A percentile compares a stretch with the other conserved stretches of the same genome.
Conservation (phyloP, 2,329 filamentous ascomycete species). For the Exophiala oligosperma region DNA sequence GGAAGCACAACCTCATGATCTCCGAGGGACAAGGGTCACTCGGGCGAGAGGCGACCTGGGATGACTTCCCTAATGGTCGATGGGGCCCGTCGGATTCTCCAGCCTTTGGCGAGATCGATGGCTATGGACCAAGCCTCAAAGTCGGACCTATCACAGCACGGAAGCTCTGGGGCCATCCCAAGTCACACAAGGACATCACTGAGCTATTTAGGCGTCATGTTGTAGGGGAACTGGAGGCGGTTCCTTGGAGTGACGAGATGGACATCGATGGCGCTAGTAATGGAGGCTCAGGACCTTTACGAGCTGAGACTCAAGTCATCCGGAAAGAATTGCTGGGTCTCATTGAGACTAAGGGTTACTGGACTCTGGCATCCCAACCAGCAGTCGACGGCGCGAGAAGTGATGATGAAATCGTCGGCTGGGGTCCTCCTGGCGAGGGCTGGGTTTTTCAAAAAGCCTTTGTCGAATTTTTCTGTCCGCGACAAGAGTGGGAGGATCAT, state of each 20-base stretch:
- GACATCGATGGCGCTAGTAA: constrained; percentile 30
- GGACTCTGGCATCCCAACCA: constrained; percentile 94
- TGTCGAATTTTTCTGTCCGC: constrained; percentile 89
- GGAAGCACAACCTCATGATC: constrained; percentile 85
- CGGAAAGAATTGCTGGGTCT: constrained; percentile 71
- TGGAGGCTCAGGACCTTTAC: constrained; percentile 50
- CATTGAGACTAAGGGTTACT: constrained; percentile 80
- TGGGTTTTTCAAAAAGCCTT: constrained; percentile 99
- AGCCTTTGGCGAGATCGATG: constrained; percentile 94
- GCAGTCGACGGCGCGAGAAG: constrained; percentile 84
- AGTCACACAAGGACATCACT: constrained; percentile 69
- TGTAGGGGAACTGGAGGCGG: constrained; percentile 72
- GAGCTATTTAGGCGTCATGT: constrained; percentile 79
- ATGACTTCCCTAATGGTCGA: constrained; percentile 94
- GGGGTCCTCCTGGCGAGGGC: constrained; percentile 81
- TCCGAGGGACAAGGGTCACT: constrained; percentile 89
- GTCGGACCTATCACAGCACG: constrained; percentile 83
- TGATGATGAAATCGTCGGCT: constrained; percentile 78
- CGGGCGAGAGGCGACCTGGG: constrained; percentile 95
- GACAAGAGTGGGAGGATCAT: constrained; percentile 63
- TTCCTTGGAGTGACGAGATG: constrained; percentile 93
- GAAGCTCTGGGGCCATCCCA: constrained; percentile 80
- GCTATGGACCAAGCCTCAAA: constrained; percentile 95
- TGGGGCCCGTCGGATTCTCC: constrained; percentile 93
- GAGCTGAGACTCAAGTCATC: constrained; percentile 81